These are phyloP conservation scores for Trametes sanguinea DNA, from an alignment of 768 basidiomycete genomes.

Conservation along the genomic window DNA sequence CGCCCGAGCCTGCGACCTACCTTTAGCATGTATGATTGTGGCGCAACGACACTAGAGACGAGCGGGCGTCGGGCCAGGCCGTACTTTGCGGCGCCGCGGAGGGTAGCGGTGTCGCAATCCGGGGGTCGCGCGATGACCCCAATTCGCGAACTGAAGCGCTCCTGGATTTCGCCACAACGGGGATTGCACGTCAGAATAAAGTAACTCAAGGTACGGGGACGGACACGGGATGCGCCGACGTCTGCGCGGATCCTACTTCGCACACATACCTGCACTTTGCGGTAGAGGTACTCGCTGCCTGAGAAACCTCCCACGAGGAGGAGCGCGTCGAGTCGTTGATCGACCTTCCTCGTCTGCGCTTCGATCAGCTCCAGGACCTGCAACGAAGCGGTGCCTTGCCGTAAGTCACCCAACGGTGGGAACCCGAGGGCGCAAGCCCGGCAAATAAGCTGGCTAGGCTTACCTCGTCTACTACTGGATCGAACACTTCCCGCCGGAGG, in stretches of 20 bases:
- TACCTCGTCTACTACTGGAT: conserved; percentile 82
- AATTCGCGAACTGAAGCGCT: conserved; percentile 65
- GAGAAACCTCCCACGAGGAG: conserved; percentile 91
- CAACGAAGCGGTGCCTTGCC: conserved; percentile 22
- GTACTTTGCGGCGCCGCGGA: conserved; percentile 87
- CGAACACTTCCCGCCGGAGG: conserved; percentile 82
- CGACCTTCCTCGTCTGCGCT: conserved; percentile 65
- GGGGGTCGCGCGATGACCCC: conserved; percentile 78
- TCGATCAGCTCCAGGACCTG: conserved; percentile 81
- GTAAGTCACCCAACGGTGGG: conserved; percentile 11
- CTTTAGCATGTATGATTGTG: conserved; percentile 86
- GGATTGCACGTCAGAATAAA: background rate
- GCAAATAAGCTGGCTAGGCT: conserved; percentile 27
- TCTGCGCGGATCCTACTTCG: background rate
- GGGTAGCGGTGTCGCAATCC: conserved; percentile 87
- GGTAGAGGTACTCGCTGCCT: conserved; percentile 82
- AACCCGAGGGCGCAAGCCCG: conserved; percentile 2
- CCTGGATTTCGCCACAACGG: conserved; percentile 40
- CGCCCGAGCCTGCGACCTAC: conserved; percentile 35
- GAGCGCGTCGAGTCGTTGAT: conserved; percentile 77
- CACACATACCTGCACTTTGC: conserved; percentile 66
- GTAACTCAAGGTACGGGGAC: background rate
- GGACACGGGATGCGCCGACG: conserved; percentile 9
- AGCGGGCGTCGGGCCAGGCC: conserved; percentile 74
- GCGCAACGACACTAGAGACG: conserved; percentile 81